Evolutionary conservation across 2,329 filamentous ascomycete species (phyloP).

Genomic region (Metarhizium anisopliae): DNA sequence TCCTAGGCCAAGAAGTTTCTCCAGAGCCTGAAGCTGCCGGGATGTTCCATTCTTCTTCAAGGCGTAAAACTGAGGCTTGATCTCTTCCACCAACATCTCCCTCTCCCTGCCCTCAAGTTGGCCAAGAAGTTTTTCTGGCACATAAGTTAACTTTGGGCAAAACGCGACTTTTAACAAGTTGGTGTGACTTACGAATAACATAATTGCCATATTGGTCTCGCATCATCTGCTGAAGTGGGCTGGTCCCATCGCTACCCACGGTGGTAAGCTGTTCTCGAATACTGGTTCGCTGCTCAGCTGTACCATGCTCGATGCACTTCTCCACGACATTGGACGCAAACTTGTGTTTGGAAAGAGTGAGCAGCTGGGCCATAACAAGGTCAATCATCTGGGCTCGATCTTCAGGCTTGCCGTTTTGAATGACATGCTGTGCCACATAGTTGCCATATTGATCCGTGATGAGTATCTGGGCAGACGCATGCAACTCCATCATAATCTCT

Average conservation of each 20-base stretch:
- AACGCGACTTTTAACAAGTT: not conserved
- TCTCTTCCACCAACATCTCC: conserved; percentile 50
- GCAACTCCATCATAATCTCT: conserved; percentile 69
- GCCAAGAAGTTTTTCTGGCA: conserved; percentile 67
- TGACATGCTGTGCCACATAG: conserved; percentile 91
- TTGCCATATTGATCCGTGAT: conserved; percentile 89
- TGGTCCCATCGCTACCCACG: conserved; percentile 54
- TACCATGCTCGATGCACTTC: conserved; percentile 72
- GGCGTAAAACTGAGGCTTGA: conserved; percentile 51
- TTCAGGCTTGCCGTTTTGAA: conserved; percentile 64
- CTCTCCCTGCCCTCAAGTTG: conserved; percentile 52
- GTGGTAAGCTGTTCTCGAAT: conserved; percentile 59
- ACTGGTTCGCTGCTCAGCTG: conserved; percentile 55
- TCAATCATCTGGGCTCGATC: conserved; percentile 67
- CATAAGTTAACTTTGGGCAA: conserved; percentile 14
- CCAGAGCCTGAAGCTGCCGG: conserved; percentile 44
- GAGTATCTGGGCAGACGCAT: conserved; percentile 59
- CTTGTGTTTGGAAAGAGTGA: conserved; percentile 84
- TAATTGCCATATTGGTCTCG: conserved; percentile 93
- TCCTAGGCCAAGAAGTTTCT: conserved; percentile 21
- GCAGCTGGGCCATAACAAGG: conserved; percentile 61
- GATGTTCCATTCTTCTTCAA: conserved; percentile 57
- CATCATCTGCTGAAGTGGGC: conserved; percentile 67
- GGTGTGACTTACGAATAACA: conserved; percentile 68
- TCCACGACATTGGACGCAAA: conserved; percentile 97